Evolutionary conservation across 129 eudicot genomes (phyloP).

Genomic region (Mikania micrantha): DNA sequence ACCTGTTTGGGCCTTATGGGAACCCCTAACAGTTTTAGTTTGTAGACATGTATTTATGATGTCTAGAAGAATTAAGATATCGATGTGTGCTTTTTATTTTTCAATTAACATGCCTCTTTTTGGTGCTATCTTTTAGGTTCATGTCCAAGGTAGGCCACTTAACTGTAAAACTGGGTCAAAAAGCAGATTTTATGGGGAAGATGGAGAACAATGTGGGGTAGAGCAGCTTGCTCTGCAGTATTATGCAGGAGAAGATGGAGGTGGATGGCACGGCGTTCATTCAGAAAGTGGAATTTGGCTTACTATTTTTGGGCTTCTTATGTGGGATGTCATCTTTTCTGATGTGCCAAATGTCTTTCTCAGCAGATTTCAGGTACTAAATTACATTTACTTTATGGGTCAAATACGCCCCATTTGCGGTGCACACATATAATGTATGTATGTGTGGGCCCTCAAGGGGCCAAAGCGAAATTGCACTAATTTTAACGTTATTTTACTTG

Average conservation of each 20-base stretch:
- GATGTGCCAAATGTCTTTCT: conserved; percentile 77
- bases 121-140: conserved; percentile 35
- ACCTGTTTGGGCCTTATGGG: neutral
- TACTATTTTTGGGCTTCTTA: conserved; percentile 74
- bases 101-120: conserved; percentile 5
- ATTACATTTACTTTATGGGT: neutral
- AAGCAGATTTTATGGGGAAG: conserved; percentile 88
- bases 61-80: neutral
- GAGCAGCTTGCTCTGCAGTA: conserved; percentile 87
- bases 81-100: neutral
- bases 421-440: too few species aligned
- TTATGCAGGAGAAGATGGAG: conserved; percentile 93
- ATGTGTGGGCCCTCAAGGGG: too few species aligned
- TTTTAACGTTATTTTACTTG: too few species aligned
- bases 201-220: conserved; percentile 94
- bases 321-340: conserved; percentile 92
- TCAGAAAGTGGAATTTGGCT: conserved; percentile 93
- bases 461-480: too few species aligned
- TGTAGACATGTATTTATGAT: neutral
- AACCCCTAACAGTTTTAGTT: neutral
- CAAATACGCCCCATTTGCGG: too few species aligned
- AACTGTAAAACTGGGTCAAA: conserved; percentile 59
- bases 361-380: conserved; percentile 72
- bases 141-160: conserved; percentile 81
- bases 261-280: conserved; percentile 91